A percentile compares a stretch with the other conserved stretches of the same genome.
Evolutionary conservation across 176 grass and related monocot species (phyloP).

Genomic region (Luzula sylvatica): DNA sequence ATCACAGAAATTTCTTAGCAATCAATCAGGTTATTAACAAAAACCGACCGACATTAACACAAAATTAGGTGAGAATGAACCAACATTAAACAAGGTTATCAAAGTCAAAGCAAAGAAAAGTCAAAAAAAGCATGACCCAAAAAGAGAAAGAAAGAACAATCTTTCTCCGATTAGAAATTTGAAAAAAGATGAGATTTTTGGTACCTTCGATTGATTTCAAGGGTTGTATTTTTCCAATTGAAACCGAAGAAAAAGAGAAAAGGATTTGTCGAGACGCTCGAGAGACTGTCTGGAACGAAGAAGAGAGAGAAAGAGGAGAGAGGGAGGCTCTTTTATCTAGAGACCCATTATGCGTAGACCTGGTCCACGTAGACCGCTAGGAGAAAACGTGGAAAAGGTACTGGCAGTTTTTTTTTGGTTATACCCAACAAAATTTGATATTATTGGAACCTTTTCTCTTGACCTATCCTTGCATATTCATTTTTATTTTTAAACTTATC

Average conservation of each 20-base stretch:
- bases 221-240: not conserved
- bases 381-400: not conserved
- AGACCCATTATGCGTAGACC: not conserved
- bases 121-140: slow-evolving; percentile 7
- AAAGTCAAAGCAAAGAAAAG: slow-evolving; percentile 24
- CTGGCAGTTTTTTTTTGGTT: not conserved
- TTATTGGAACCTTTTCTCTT: not conserved
- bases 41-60: not conserved
- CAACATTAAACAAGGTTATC: not conserved
- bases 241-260: slow-evolving; percentile 5
- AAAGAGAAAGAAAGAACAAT: not conserved
- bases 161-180: not conserved
- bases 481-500: too few species aligned
- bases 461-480: too few species aligned
- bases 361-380: slow-evolving; percentile 15
- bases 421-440: not conserved
- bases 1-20: not conserved
- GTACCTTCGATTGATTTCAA: slow-evolving; percentile 16
- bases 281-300: slow-evolving; percentile 16
- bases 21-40: not conserved
- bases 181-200: not conserved
- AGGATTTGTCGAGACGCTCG: slow-evolving; percentile 13
- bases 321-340: not conserved
- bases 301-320: not conserved
- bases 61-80: slow-evolving; percentile 1